Percentiles rank a stretch among this genome's conserved stretches.
Evolutionary conservation across 495 filamentous ascomycete species (phyloP).

Genomic region (Friedmanniomyces simplex): DNA sequence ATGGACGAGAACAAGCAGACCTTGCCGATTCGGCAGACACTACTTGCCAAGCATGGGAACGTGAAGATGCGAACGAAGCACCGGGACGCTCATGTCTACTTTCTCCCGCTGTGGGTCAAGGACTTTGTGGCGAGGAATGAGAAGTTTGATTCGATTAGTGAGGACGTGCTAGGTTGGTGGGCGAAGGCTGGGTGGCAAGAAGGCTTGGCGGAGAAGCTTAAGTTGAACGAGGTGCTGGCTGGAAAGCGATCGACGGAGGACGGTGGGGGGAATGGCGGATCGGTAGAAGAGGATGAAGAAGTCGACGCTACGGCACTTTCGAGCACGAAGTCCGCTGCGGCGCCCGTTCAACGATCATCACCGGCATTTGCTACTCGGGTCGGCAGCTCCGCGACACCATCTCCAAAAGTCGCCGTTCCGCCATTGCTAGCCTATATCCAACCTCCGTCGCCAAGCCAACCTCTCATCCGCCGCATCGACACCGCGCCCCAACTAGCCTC

Average conservation of each 20-base stretch:
- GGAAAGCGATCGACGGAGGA: conserved; percentile 24
- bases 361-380: conserved; percentile 37
- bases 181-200: conserved; percentile 86
- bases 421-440: conserved; percentile 73
- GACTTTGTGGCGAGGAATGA: conserved; percentile 71
- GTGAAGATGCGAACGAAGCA: conserved; percentile 67
- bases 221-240: conserved; percentile 54
- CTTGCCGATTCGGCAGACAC: conserved; percentile 58
- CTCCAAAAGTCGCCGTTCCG: conserved; percentile 37
- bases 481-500: conserved; percentile 69
- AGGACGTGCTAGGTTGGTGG: conserved; percentile 93
- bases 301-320: conserved; percentile 54
- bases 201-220: conserved; percentile 66
- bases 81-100: conserved; percentile 83
- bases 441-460: conserved; percentile 29
- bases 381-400: not conserved
- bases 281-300: conserved; percentile 38
- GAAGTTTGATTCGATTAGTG: conserved; percentile 70
- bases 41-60: conserved; percentile 61
- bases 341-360: conserved; percentile 1
- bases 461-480: conserved; percentile 74
- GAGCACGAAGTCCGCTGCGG: conserved; percentile 37
- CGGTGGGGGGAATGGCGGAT: conserved; percentile 22
- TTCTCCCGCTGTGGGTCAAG: conserved; percentile 85
- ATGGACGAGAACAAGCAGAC: conserved; percentile 46